These are phyloP conservation scores for Kazachstania taianensis DNA, from an alignment of 805 yeast genomes.

Conservation along the genomic window DNA sequence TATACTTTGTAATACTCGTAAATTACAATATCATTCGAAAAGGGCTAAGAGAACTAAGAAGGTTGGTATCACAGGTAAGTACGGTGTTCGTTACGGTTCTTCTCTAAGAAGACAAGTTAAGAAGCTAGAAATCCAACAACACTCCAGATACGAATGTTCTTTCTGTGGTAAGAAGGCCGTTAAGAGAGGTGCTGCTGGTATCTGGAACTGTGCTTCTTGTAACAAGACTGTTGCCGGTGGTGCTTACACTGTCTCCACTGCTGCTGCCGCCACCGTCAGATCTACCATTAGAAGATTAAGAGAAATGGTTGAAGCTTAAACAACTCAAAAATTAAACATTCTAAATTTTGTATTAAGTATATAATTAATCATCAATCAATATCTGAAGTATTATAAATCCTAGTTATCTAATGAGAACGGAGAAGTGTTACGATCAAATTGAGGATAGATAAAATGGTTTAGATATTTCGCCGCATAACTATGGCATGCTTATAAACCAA, in stretches of 20 bases:
- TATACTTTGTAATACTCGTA: neutral
- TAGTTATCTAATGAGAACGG: too few species aligned
- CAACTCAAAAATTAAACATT: neutral
- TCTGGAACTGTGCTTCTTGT: constrained; percentile 97
- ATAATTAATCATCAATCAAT: too few species aligned
- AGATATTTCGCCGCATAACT: too few species aligned
- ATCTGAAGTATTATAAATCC: too few species aligned
- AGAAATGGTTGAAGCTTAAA: constrained; percentile 98
- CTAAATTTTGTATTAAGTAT: neutral
- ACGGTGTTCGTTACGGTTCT: constrained; percentile 99
- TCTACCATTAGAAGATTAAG: constrained; percentile 99
- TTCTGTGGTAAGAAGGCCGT: constrained; percentile 99
- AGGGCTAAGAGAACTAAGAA: constrained; percentile 99
- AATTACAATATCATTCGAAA: constrained; percentile 8
- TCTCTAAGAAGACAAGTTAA: constrained; percentile 99
- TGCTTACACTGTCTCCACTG: constrained; percentile 98
- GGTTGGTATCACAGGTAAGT: constrained; percentile 99
- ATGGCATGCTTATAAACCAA: too few species aligned
- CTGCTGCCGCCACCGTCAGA: constrained; percentile 99
- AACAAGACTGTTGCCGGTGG: constrained; percentile 98
- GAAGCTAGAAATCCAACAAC: constrained; percentile 98
- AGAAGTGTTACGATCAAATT: too few species aligned
- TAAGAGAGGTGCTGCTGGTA: constrained; percentile 96
- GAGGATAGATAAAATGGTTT: too few species aligned
- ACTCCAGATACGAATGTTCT: constrained; percentile 96